Evolutionary conservation across 139 green algal genomes (phyloP).

Genomic region (Microglena sp.): DNA sequence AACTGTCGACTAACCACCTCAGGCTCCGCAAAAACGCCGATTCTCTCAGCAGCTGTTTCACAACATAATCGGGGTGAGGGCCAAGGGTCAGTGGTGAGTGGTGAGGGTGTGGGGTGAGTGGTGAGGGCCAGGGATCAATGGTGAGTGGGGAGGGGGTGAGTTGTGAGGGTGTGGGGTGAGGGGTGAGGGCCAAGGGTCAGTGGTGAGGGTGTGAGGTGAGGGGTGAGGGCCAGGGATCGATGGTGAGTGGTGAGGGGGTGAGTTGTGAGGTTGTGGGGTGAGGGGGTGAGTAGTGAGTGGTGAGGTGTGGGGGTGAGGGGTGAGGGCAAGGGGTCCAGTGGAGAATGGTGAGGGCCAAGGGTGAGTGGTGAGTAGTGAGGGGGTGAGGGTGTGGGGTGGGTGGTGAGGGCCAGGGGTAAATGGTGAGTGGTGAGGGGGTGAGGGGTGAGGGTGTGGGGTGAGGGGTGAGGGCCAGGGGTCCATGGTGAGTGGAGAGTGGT

Average conservation of each 20-base stretch:
- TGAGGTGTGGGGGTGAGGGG: too few species aligned
- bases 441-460: too few species aligned
- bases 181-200: background rate
- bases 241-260: background rate
- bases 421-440: background rate
- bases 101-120: background rate
- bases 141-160: background rate
- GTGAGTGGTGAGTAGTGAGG: too few species aligned
- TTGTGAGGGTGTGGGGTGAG: too few species aligned
- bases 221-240: background rate
- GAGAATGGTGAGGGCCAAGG: too few species aligned
- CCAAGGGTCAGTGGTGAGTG: background rate
- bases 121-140: background rate
- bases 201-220: background rate
- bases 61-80: background rate
- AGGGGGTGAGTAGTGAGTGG: background rate
- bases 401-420: background rate
- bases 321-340: too few species aligned
- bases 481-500: too few species aligned
- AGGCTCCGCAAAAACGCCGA: constrained; percentile 84
- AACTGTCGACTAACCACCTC: constrained; percentile 64
- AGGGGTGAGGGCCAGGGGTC: too few species aligned
- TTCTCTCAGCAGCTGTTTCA: constrained; percentile 76
- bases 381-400: too few species aligned
- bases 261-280: too few species aligned